Percentiles rank a stretch among this genome's conserved stretches.
These are phyloP conservation scores for Leccinum broughii DNA, from an alignment of 768 basidiomycete genomes.

Conservation along the genomic window DNA sequence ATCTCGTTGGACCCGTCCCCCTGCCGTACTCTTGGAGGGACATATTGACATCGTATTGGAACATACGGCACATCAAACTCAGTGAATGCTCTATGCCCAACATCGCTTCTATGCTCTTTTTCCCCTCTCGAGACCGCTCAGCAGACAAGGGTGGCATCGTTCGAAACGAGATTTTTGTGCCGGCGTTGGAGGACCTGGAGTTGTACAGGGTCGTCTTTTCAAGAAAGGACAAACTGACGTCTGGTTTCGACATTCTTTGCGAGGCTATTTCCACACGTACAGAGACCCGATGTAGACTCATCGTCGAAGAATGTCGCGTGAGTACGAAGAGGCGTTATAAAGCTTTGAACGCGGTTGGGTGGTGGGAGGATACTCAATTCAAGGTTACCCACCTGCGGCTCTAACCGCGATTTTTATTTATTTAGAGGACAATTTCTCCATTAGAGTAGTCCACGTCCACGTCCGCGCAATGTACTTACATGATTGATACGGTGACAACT, in stretches of 20 bases:
- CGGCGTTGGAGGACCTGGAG: neutral
- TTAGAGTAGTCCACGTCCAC: neutral
- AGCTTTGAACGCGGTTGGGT: neutral
- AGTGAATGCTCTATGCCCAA: neutral
- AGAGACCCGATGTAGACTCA: neutral
- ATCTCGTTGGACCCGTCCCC: neutral
- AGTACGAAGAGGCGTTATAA: neutral
- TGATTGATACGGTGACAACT: too few species aligned
- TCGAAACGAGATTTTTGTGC: neutral
- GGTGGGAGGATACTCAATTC: neutral
- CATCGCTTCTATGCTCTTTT: neutral
- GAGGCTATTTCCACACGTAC: neutral
- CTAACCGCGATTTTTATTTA: neutral
- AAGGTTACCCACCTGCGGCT: neutral
- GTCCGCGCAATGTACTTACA: too few species aligned
- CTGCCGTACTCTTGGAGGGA: slow-evolving; percentile 4
- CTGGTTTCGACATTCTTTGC: neutral
- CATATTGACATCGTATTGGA: neutral
- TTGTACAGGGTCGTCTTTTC: neutral
- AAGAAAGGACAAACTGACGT: neutral
- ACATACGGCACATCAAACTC: slow-evolving; percentile 6
- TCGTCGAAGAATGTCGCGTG: neutral
- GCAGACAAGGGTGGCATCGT: neutral
- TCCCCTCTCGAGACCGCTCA: neutral
- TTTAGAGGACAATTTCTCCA: neutral